Conservation (phyloP, 75 land plant species). For the Cryptomeria japonica region DNA sequence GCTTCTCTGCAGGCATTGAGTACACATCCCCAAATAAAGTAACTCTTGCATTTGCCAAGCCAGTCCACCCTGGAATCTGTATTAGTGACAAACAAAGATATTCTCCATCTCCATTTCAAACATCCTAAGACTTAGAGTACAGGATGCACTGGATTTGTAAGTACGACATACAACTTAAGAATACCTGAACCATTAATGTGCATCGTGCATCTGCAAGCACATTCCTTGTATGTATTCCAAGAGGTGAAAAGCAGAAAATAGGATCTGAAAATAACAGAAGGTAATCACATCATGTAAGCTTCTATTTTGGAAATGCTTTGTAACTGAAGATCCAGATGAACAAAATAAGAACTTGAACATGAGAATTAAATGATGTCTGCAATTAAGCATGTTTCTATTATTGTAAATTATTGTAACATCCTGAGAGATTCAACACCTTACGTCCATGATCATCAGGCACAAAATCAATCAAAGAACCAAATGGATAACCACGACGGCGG, state of each 20-base stretch:
- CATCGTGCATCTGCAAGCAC: conserved; percentile 21
- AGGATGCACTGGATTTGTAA: background rate
- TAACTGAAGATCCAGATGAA: no score
- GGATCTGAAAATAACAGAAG: conserved; percentile 10
- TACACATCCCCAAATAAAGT: conserved; percentile 18
- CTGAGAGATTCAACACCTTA: conserved; percentile 12
- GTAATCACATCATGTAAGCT: no score
- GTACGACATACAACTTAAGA: background rate
- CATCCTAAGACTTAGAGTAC: background rate
- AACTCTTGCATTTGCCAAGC: background rate
- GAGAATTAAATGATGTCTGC: no score
- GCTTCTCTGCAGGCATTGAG: conserved; percentile 12
- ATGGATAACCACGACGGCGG: conserved; percentile 19
- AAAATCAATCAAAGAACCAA: conserved; percentile 20
- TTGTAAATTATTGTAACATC: background rate
- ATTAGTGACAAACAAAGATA: background rate
- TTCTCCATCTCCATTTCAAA: no score
- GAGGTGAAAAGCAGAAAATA: conserved; percentile 19
- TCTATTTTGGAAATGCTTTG: no score
- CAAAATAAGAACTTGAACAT: no score
- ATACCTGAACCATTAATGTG: conserved; percentile 25
- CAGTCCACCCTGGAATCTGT: conserved; percentile 17
- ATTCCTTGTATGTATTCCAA: conserved; percentile 22
- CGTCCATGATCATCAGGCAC: conserved; percentile 21
- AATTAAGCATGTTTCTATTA: background rate